Conservation (phyloP, 2,329 filamentous ascomycete genomes). For the Cyphellophora europaea region DNA sequence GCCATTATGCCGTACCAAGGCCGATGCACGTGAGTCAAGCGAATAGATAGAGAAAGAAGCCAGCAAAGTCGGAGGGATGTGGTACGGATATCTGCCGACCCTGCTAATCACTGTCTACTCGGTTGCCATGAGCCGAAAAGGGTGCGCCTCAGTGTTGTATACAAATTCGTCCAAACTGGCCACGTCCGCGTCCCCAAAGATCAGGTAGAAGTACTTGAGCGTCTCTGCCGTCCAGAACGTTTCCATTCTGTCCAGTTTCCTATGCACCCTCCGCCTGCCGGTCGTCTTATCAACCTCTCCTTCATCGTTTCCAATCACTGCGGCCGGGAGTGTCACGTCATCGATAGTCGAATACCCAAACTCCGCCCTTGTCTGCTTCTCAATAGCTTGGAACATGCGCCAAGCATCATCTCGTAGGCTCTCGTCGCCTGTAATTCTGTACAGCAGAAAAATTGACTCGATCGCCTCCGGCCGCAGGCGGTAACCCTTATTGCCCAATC, state of each 20-base stretch:
- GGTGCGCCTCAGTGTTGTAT: conserved; percentile 92
- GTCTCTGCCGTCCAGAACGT: conserved; percentile 99
- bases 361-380: conserved; percentile 55
- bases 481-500: conserved; percentile 12
- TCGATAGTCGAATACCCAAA: conserved; percentile 62
- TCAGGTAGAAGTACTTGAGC: conserved; percentile 91
- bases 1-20: too few species aligned
- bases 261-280: neutral
- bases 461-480: conserved; percentile 66
- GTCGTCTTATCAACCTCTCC: neutral
- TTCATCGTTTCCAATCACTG: neutral
- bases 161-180: conserved; percentile 65
- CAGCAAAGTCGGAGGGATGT: too few species aligned
- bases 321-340: conserved; percentile 32
- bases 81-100: too few species aligned
- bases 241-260: conserved; percentile 76
- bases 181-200: conserved; percentile 56
- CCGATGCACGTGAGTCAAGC: too few species aligned
- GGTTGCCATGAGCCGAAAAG: conserved; percentile 69
- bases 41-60: too few species aligned
- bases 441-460: conserved; percentile 82
- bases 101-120: too few species aligned
- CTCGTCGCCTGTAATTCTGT: conserved; percentile 74
- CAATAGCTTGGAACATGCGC: conserved; percentile 70
- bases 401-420: conserved; percentile 73